phyloP scores from a whole-genome alignment of 2,329 filamentous ascomycete genomes.

The Phialocephala sp. region DNA sequence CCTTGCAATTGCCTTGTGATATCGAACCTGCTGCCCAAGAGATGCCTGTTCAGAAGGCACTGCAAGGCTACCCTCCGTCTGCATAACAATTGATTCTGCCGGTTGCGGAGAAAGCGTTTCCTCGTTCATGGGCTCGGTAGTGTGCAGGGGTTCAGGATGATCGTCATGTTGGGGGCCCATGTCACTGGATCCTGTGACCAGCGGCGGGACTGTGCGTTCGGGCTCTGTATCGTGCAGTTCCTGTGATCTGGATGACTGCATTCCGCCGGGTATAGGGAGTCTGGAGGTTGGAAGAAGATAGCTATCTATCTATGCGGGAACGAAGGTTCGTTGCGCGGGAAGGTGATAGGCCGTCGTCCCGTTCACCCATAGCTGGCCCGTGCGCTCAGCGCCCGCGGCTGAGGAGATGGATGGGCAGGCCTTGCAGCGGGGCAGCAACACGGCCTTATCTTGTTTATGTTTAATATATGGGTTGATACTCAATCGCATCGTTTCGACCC shows the following conservation, averaged over 20 bases:
- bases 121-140: not conserved
- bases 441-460: not conserved
- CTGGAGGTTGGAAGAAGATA: not conserved
- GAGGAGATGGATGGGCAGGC: not conserved
- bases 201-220: not conserved
- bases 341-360: not conserved
- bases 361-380: too few species aligned
- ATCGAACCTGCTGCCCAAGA: not conserved
- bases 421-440: not conserved
- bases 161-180: not conserved
- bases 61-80: not conserved
- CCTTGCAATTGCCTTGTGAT: not conserved
- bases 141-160: not conserved
- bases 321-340: not conserved
- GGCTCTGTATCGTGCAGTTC: conserved; percentile 6
- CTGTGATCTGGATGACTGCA: conserved; percentile 7
- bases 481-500: not conserved
- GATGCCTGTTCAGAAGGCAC: not conserved
- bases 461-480: not conserved
- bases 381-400: not conserved
- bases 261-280: not conserved
- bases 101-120: not conserved
- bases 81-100: conserved; percentile 1
- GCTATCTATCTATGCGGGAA: not conserved
- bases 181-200: conserved; percentile 8